Evolutionary conservation across 164 flowering plant species (phyloP).

Genomic region (Hamamelis virginiana): DNA sequence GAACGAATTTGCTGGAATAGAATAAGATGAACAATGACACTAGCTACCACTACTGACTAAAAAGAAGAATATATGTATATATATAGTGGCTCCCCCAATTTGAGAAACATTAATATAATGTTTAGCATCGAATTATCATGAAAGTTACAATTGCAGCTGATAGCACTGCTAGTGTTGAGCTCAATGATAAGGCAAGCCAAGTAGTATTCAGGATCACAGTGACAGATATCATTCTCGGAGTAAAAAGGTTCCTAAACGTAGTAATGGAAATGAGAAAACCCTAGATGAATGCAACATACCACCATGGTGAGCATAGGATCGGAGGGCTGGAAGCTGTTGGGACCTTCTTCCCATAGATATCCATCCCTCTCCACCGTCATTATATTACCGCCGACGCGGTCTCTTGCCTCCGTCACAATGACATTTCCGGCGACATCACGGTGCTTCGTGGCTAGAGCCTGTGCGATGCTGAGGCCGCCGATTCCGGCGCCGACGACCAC

Average conservation of each 20-base stretch:
- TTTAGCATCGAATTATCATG: neutral
- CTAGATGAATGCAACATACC: constrained; percentile 23
- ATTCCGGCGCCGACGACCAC: constrained; percentile 90
- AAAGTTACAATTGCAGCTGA: no score
- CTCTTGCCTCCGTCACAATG: constrained; percentile 80
- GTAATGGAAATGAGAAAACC: neutral
- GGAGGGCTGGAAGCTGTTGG: constrained; percentile 95
- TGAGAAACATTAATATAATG: no score
- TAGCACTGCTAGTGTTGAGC: no score
- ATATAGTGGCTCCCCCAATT: no score
- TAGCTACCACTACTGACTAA: neutral
- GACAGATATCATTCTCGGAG: neutral
- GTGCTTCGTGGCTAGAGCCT: constrained; percentile 78
- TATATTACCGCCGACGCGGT: constrained; percentile 91
- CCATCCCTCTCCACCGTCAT: constrained; percentile 79
- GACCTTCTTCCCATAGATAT: constrained; percentile 96
- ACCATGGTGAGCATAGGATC: constrained; percentile 74
- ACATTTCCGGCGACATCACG: constrained; percentile 41
- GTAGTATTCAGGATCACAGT: neutral
- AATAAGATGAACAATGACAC: no score
- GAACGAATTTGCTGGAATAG: neutral
- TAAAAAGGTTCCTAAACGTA: neutral
- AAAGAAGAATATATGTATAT: neutral
- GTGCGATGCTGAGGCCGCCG: constrained; percentile 88
- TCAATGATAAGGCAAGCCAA: neutral